phyloP scores from a whole-genome alignment of 192 early-diverging fungal genomes.

The Thoreauomyces humboldtii region DNA sequence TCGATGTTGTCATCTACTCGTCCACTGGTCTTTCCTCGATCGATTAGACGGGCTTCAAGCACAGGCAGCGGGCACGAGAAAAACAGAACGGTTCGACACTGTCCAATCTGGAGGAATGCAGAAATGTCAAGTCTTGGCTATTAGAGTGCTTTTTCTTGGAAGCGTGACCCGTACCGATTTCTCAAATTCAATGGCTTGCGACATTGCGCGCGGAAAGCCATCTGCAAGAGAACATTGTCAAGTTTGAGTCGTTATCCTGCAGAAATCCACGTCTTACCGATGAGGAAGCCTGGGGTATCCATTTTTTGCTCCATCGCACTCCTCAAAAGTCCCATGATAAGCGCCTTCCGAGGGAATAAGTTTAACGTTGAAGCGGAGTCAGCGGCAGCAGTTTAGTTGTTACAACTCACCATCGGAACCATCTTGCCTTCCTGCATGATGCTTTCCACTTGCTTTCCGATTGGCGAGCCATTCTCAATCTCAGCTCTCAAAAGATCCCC shows the following conservation, averaged over 20 bases:
- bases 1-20: slow-evolving; percentile 58
- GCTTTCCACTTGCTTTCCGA: slow-evolving; percentile 75
- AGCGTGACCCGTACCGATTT: slow-evolving; percentile 10
- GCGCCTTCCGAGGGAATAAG: slow-evolving; percentile 3
- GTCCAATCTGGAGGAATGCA: slow-evolving; percentile 30
- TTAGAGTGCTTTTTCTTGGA: not conserved
- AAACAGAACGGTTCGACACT: slow-evolving; percentile 30
- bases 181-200: slow-evolving; percentile 51
- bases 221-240: slow-evolving; percentile 27
- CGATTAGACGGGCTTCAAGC: slow-evolving; percentile 50
- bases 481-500: slow-evolving; percentile 92
- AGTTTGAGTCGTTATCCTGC: not conserved
- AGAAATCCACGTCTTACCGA: slow-evolving; percentile 11
- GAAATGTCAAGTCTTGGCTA: not conserved
- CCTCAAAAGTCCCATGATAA: slow-evolving; percentile 35
- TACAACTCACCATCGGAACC: slow-evolving; percentile 63
- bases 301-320: slow-evolving; percentile 24
- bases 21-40: slow-evolving; percentile 54
- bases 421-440: slow-evolving; percentile 92
- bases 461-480: slow-evolving; percentile 43
- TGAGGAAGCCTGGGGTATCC: slow-evolving; percentile 32
- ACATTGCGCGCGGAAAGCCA: slow-evolving; percentile 49
- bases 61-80: slow-evolving; percentile 51
- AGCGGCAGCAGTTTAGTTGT: too few species aligned
- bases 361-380: too few species aligned